A percentile compares a stretch with the other conserved stretches of the same genome.
phyloP scores from a whole-genome alignment of 2,329 filamentous ascomycete genomes.

The Magnaporthiopsis incrustans region DNA sequence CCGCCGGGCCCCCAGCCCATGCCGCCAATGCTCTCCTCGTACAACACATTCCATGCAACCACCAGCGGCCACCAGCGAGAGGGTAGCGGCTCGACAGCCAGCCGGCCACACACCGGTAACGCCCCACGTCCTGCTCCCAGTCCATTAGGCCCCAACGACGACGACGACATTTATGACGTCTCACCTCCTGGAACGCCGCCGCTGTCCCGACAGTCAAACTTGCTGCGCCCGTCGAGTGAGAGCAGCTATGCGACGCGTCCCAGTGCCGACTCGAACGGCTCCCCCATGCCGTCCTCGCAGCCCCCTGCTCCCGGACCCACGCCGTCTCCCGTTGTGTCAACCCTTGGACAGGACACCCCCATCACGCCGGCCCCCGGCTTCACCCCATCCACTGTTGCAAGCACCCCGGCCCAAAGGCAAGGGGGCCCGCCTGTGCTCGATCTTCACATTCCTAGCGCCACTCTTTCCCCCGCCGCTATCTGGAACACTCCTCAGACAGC shows the following conservation, averaged over 20 bases:
- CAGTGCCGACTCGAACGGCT: background rate
- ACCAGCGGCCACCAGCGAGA: conserved; percentile 22
- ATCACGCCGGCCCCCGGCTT: conserved; percentile 6
- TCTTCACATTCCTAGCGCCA: conserved; percentile 21
- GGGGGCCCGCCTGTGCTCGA: conserved; percentile 17
- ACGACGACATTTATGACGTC: conserved; percentile 37
- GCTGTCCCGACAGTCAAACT: conserved; percentile 10
- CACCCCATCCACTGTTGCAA: conserved; percentile 3
- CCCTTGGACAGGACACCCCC: conserved; percentile 2
- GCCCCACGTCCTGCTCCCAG: conserved; percentile 12
- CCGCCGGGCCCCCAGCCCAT: conserved; percentile 2
- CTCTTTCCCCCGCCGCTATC: conserved; percentile 15
- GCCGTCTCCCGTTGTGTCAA: conserved; percentile 2
- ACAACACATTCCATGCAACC: conserved; percentile 1
- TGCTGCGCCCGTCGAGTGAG: conserved; percentile 8
- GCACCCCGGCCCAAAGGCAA: conserved; percentile 1
- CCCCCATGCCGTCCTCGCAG: conserved; percentile 7
- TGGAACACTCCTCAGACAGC: conserved; percentile 7
- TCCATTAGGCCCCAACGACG: conserved; percentile 2
- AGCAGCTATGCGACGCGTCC: conserved; percentile 10
- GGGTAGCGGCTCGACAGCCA: conserved; percentile 25
- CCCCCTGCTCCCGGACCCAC: background rate
- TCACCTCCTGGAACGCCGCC: conserved; percentile 37
- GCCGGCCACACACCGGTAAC: conserved; percentile 2
- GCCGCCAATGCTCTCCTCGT: background rate